Evolutionary conservation across 768 basidiomycete genomes (phyloP).

Genomic region (Hypsizygus marmoreus): DNA sequence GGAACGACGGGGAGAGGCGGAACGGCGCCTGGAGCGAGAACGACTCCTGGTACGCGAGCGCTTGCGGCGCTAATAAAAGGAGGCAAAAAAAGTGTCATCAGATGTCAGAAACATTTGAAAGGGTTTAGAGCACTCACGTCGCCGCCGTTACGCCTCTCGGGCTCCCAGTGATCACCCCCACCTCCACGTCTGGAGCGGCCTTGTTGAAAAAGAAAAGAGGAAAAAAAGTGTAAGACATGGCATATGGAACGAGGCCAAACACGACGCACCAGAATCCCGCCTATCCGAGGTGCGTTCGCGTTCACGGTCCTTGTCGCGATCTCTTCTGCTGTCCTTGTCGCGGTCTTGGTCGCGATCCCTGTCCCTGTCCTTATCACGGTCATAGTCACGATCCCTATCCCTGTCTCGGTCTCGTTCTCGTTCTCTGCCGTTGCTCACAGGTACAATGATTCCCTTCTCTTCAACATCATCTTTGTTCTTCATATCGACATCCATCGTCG

Average conservation of each 20-base stretch:
- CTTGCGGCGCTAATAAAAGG: conserved; percentile 57
- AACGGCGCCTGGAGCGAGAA: conserved; percentile 69
- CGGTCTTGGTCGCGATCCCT: conserved; percentile 39
- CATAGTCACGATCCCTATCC: conserved; percentile 41
- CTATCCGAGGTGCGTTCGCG: conserved; percentile 47
- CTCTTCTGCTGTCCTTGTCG: conserved; percentile 34
- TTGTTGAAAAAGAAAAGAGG: conserved; percentile 16
- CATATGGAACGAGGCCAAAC: conserved; percentile 4
- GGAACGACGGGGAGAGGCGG: conserved; percentile 64
- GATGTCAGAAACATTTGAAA: conserved; percentile 3
- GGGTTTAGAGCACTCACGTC: conserved; percentile 51
- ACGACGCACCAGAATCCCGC: conserved; percentile 57
- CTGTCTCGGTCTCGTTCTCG: conserved; percentile 49
- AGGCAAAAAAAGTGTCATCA: conserved; percentile 4
- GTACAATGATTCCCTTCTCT: conserved; percentile 52
- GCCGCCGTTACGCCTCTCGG: conserved; percentile 65
- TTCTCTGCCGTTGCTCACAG: conserved; percentile 42
- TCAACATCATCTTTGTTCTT: conserved; percentile 74
- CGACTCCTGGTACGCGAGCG: conserved; percentile 69
- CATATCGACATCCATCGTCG: conserved; percentile 90
- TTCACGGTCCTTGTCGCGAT: conserved; percentile 51
- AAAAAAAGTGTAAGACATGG: conserved; percentile 2
- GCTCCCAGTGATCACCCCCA: conserved; percentile 82
- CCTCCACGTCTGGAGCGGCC: conserved; percentile 45
- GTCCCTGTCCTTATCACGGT: conserved; percentile 33